Base-by-base conservation (phyloP, 1,284 basidiomycete genomes). In the Trichosporon ovoides region DNA sequence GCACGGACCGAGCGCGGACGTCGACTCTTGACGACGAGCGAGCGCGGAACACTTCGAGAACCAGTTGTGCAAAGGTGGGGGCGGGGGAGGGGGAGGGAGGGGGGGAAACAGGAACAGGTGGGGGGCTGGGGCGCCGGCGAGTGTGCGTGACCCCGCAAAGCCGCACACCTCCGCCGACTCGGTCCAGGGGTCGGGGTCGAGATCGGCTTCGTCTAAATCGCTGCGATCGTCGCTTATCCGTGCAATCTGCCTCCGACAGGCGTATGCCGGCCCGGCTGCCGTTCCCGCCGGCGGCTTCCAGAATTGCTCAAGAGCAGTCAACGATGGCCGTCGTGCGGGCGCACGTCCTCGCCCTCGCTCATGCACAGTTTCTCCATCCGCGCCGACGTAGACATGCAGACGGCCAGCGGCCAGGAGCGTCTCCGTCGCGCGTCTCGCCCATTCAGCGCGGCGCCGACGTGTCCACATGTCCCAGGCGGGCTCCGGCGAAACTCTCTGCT, bases 191-290 rank as follows among this genome's bases (percentile, higher is more conserved):
- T 43, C 38, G 38, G 38, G 38, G 22, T 22, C 38, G 38, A 43
- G 22, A 24, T 48, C 43, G 43, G 43, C 43, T 48, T 48, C 43
- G 43, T 48, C 43, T 48, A 48, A 48, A 48, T 48, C 43, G 16
- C n/a, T 1, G 7, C 13, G 40, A 46, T 48, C 24, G 43, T 48
- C 43, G 43, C 43, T 48, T 48, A 48, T 48, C 43, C 43, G 43
- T 22, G 38, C 28, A 48, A 48, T 48, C 43, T 48, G 43, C 43
- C 28, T 48, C 43, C 43, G 43, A 48, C 22, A 48, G 16, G 16
- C 43, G 22, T 20, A 48, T 48, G 43, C 22, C 43, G 22, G 43
- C n/a, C 22, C 43, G 43, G 43, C 43, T 48, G 43, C 19, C 28
- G 43, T 14, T n/a, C 22, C n/a, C 28, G 11, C 14, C 22, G 24